A percentile compares a stretch with the other conserved stretches of the same genome.
These are phyloP conservation scores for Gautieria morchelliformis DNA, from an alignment of 768 basidiomycete genomes.

Conservation along the genomic window DNA sequence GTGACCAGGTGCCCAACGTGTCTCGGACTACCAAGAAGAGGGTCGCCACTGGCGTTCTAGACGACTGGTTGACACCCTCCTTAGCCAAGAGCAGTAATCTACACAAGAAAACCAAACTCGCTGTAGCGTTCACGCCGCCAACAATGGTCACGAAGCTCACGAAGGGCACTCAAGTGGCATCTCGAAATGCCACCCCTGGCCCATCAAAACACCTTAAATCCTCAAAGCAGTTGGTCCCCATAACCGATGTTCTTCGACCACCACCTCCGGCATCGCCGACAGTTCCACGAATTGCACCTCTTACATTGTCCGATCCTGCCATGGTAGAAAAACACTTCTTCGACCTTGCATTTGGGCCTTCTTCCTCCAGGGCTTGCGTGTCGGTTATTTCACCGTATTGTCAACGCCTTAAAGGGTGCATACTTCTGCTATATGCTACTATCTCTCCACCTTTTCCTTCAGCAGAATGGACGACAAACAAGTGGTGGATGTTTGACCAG, in stretches of 20 bases:
- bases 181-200: background rate
- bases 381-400: slow-evolving; percentile 63
- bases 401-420: slow-evolving; percentile 38
- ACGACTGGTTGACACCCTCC: slow-evolving; percentile 42
- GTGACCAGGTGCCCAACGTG: slow-evolving; percentile 3
- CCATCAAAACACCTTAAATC: slow-evolving; percentile 9
- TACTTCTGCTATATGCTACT: background rate
- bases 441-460: background rate
- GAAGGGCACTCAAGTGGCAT: background rate
- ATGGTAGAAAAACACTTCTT: slow-evolving; percentile 62
- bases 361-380: slow-evolving; percentile 71
- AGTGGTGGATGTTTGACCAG: slow-evolving; percentile 80
- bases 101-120: slow-evolving; percentile 12
- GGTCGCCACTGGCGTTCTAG: slow-evolving; percentile 26
- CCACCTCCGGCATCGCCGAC: slow-evolving; percentile 30
- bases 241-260: slow-evolving; percentile 49
- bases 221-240: slow-evolving; percentile 29
- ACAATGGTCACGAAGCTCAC: background rate
- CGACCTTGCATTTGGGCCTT: slow-evolving; percentile 59
- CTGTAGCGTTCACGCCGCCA: background rate
- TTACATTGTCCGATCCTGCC: slow-evolving; percentile 50
- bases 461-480: slow-evolving; percentile 52
- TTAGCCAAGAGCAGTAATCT: slow-evolving; percentile 13
- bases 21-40: slow-evolving; percentile 40
- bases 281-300: slow-evolving; percentile 39